Conservation (phyloP, 2,329 filamentous ascomycete genomes). For the Cephalotrichum gorgonifer region DNA sequence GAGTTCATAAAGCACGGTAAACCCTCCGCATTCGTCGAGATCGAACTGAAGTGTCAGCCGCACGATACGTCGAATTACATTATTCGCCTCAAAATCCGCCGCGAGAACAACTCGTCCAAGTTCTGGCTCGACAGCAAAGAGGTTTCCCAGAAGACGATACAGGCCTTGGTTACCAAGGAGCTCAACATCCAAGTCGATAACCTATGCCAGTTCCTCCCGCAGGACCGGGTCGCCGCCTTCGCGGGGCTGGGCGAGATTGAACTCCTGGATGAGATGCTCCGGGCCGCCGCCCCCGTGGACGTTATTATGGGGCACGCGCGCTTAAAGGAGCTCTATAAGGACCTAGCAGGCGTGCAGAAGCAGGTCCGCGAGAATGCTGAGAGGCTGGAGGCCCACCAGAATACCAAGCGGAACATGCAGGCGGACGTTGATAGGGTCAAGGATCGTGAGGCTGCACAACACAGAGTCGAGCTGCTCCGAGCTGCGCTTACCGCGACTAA, state of each 20-base stretch:
- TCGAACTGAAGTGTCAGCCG: constrained; percentile 66
- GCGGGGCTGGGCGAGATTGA: constrained; percentile 73
- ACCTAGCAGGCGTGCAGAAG: constrained; percentile 43
- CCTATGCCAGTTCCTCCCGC: constrained; percentile 90
- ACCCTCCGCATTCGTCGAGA: constrained; percentile 70
- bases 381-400: constrained; percentile 55
- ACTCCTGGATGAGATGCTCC: constrained; percentile 73
- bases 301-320: constrained; percentile 71
- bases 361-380: constrained; percentile 49
- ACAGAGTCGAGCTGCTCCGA: constrained; percentile 54
- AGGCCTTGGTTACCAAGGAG: constrained; percentile 49
- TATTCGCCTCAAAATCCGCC: constrained; percentile 65
- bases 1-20: constrained; percentile 92
- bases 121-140: constrained; percentile 67
- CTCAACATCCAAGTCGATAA: constrained; percentile 96
- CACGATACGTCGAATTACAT: constrained; percentile 56
- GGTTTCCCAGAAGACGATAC: constrained; percentile 51
- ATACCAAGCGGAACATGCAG: constrained; percentile 57
- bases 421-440: constrained; percentile 75
- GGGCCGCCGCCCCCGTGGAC: constrained; percentile 72
- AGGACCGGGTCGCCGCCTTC: constrained; percentile 93
- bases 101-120: constrained; percentile 71
- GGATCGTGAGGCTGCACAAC: constrained; percentile 60
- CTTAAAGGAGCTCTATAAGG: constrained; percentile 59
- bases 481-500: constrained; percentile 54